These are phyloP conservation scores for Chlorella variabilis DNA, from an alignment of 163 green algal genomes.

Conservation along the genomic window DNA sequence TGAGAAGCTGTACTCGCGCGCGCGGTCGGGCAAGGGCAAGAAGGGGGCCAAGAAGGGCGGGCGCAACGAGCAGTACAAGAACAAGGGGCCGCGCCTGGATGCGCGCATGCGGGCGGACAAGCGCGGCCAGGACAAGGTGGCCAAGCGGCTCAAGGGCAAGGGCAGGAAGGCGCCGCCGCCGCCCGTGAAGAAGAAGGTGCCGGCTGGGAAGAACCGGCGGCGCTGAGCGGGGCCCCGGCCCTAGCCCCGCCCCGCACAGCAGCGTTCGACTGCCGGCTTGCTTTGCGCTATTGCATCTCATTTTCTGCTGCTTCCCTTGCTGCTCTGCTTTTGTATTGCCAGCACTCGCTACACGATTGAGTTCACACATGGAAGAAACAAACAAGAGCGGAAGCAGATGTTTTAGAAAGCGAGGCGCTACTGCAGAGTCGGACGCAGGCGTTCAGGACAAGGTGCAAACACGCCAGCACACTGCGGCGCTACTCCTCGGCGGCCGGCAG, in stretches of 20 bases:
- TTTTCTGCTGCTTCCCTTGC: no score
- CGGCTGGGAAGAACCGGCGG: conserved; percentile 27
- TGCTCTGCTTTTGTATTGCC: no score
- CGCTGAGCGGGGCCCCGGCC: not conserved
- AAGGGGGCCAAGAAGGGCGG: conserved; percentile 49
- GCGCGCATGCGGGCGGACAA: conserved; percentile 80
- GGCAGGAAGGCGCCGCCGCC: conserved; percentile 32
- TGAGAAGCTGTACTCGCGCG: conserved; percentile 83
- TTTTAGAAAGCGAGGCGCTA: no score
- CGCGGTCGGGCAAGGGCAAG: conserved; percentile 40
- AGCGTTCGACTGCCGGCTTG: no score
- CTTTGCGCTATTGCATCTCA: no score
- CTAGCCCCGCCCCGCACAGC: no score
- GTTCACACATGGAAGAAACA: no score
- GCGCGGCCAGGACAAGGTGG: conserved; percentile 39
- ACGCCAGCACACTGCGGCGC: no score
- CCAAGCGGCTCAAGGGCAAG: conserved; percentile 24
- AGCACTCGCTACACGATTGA: no score
- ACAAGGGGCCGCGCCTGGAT: conserved; percentile 78
- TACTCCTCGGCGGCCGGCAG: not conserved
- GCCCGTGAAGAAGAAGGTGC: conserved; percentile 2
- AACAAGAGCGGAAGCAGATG: no score
- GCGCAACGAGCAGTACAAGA: conserved; percentile 52
- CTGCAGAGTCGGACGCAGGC: no score
- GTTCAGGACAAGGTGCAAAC: no score